Conservation (phyloP, 1,284 basidiomycete species). For the Cutaneotrichosporon sp. region DNA sequence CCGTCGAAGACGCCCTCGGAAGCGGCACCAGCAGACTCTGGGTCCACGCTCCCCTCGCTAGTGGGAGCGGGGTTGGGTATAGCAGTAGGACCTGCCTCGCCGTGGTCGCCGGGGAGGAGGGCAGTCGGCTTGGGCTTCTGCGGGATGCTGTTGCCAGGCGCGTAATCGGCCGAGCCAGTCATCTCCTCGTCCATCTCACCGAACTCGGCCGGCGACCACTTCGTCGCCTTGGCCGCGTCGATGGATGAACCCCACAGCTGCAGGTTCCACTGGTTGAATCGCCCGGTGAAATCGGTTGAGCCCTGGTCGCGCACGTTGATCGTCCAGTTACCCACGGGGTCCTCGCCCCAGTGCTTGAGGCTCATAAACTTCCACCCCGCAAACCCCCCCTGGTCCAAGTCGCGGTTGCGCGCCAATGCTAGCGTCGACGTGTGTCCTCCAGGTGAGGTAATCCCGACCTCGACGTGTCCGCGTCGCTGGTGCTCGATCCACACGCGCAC, state of each 20-base stretch:
- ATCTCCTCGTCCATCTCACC: conserved; percentile 52
- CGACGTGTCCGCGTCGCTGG: conserved; percentile 81
- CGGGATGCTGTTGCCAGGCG: conserved; percentile 48
- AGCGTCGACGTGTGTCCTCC: conserved; percentile 82
- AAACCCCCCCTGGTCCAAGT: conserved; percentile 70
- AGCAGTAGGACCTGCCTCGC: conserved; percentile 36
- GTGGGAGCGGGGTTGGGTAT: background rate
- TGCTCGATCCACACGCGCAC: conserved; percentile 92
- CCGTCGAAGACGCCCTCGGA: conserved; percentile 86
- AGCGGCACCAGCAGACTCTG: conserved; percentile 23
- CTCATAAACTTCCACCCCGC: conserved; percentile 97
- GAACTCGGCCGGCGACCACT: conserved; percentile 57
- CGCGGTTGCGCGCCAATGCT: conserved; percentile 69
- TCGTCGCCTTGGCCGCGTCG: conserved; percentile 67
- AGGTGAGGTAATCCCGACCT: conserved; percentile 84
- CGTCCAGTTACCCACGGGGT: conserved; percentile 89
- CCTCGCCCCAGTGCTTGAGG: conserved; percentile 97
- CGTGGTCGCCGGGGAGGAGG: conserved; percentile 83
- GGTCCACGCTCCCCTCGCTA: conserved; percentile 31
- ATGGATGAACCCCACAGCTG: conserved; percentile 88
- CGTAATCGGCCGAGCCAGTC: conserved; percentile 39
- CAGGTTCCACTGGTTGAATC: conserved; percentile 88
- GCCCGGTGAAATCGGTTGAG: conserved; percentile 64
- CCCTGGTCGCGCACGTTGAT: conserved; percentile 78
- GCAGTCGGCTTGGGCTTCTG: conserved; percentile 80